phyloP scores from a whole-genome alignment of 2,329 filamentous ascomycete genomes.

The Stemphylium vesicarium region DNA sequence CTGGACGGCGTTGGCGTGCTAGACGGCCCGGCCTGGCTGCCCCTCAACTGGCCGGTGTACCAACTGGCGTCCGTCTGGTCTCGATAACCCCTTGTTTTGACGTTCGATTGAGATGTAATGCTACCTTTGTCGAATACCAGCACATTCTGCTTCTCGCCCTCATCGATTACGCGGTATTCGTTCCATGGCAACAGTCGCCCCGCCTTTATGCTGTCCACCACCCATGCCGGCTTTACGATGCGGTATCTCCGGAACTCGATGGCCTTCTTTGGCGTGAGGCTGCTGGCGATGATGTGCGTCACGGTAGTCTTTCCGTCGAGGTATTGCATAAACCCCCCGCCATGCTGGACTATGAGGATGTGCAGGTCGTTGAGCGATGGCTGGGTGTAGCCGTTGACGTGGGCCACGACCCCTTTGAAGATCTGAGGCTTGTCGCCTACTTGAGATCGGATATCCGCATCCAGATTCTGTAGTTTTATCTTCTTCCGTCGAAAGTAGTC shows the following conservation, averaged over 20 bases:
- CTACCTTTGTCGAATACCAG: conserved; percentile 68
- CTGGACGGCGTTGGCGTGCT: conserved; percentile 33
- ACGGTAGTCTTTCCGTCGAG: conserved; percentile 92
- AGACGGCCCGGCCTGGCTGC: conserved; percentile 33
- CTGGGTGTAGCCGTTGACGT: conserved; percentile 96
- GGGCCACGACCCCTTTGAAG: conserved; percentile 87
- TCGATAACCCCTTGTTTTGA: conserved; percentile 69
- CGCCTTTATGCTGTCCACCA: conserved; percentile 84
- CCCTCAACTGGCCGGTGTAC: conserved; percentile 75
- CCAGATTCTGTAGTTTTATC: conserved; percentile 94
- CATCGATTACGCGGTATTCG: conserved; percentile 81
- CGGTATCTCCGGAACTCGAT: conserved; percentile 87
- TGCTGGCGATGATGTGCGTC: conserved; percentile 93
- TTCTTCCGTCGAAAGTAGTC: conserved; percentile 97
- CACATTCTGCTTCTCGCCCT: conserved; percentile 81
- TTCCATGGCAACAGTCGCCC: conserved; percentile 86
- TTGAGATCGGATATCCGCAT: conserved; percentile 76
- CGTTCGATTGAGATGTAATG: conserved; percentile 70
- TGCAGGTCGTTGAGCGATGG: conserved; percentile 90
- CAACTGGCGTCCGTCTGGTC: conserved; percentile 84
- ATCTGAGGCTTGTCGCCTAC: conserved; percentile 77
- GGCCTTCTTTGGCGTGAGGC: conserved; percentile 88
- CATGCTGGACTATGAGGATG: conserved; percentile 84
- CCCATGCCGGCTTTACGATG: conserved; percentile 93
- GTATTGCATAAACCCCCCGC: conserved; percentile 94